These are phyloP conservation scores for Paecilomyces fulvus DNA, from an alignment of 2,329 filamentous ascomycete genomes.

Conservation along the genomic window DNA sequence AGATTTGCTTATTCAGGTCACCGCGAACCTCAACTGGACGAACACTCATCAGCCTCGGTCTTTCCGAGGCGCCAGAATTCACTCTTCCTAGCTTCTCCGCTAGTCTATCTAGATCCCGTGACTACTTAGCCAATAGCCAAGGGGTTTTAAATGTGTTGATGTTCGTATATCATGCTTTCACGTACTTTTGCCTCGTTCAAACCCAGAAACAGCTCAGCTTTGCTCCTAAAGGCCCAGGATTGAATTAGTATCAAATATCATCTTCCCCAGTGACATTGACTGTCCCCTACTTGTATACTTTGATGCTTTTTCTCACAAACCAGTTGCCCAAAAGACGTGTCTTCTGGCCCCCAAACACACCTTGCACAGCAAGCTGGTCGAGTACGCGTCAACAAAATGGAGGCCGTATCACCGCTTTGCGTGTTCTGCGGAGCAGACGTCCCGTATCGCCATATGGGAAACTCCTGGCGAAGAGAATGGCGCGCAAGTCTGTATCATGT, in stretches of 20 bases:
- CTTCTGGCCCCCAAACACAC: too few species aligned
- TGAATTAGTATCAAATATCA: not conserved
- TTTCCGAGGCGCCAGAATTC: not conserved
- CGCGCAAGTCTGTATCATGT: conserved; percentile 7
- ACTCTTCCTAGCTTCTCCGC: not conserved
- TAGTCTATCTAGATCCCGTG: not conserved
- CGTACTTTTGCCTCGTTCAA: not conserved
- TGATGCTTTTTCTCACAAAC: too few species aligned
- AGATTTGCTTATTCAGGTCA: not conserved
- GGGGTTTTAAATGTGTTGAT: not conserved
- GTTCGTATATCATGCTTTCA: not conserved
- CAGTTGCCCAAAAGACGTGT: too few species aligned
- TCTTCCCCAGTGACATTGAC: too few species aligned
- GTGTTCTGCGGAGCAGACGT: conserved; percentile 10
- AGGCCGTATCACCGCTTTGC: not conserved
- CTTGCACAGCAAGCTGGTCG: too few species aligned
- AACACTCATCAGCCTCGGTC: not conserved
- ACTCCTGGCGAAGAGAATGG: conserved; percentile 7
- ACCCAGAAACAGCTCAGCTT: not conserved
- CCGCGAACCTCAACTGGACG: not conserved
- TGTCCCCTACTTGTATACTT: too few species aligned
- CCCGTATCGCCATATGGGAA: conserved; percentile 2
- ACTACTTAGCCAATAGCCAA: not conserved
- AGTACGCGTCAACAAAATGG: not conserved
- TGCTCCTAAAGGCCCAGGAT: not conserved